phyloP scores from a whole-genome alignment of 331 rosid species.

The Malus hybrid region DNA sequence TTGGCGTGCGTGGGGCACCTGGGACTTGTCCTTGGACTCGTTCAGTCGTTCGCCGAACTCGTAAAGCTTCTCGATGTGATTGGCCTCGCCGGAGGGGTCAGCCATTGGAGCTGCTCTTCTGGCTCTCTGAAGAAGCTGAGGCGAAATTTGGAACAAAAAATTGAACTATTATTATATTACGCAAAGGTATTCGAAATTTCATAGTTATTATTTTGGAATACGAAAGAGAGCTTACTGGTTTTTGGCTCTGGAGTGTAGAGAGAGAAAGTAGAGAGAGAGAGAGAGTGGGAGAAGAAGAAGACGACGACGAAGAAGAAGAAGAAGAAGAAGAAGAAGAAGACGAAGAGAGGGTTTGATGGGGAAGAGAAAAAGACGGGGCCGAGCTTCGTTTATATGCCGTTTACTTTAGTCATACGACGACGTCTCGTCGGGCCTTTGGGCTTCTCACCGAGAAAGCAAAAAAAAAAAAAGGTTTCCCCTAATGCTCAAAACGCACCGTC shows the following conservation, averaged over 20 bases:
- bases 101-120: slow-evolving; percentile 37
- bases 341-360: background rate
- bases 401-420: background rate
- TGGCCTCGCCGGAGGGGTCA: slow-evolving; percentile 67
- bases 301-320: background rate
- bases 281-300: background rate
- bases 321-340: background rate
- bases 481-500: background rate
- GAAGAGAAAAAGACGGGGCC: background rate
- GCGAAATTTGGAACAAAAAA: slow-evolving; percentile 33
- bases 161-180: background rate
- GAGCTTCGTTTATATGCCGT: background rate
- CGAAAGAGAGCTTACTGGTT: background rate
- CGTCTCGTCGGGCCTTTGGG: background rate
- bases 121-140: slow-evolving; percentile 16
- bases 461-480: background rate
- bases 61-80: slow-evolving; percentile 84
- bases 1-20: slow-evolving; percentile 27
- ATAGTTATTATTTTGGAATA: background rate
- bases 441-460: background rate
- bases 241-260: background rate
- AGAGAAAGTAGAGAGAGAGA: background rate
- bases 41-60: slow-evolving; percentile 93
- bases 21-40: slow-evolving; percentile 78
- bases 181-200: slow-evolving; percentile 12